These are phyloP conservation scores for Chalciporus sp. DNA, from an alignment of 1,284 basidiomycete genomes.

Conservation along the genomic window DNA sequence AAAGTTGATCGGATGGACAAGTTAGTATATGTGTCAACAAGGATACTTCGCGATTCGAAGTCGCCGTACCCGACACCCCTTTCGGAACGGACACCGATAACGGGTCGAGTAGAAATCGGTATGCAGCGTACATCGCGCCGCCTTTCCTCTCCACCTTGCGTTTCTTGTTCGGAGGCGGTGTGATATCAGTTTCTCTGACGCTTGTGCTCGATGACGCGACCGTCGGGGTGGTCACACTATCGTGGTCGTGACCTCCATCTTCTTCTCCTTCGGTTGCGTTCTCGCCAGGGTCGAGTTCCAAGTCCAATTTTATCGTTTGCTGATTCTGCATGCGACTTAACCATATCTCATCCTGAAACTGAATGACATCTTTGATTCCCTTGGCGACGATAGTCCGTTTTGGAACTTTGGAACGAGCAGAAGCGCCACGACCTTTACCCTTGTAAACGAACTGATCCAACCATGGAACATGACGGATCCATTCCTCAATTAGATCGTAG, in stretches of 20 bases:
- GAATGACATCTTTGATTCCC: slow-evolving; percentile 66
- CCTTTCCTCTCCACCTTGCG: slow-evolving; percentile 40
- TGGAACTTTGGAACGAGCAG: slow-evolving; percentile 55
- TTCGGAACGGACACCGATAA: slow-evolving; percentile 29
- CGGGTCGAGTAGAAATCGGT: slow-evolving; percentile 59
- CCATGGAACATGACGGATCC: slow-evolving; percentile 72
- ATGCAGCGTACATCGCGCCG: slow-evolving; percentile 45
- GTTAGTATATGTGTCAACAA: slow-evolving; percentile 53
- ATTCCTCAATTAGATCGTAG: slow-evolving; percentile 58
- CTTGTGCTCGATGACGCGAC: slow-evolving; percentile 8
- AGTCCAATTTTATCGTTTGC: slow-evolving; percentile 37
- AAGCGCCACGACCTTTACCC: slow-evolving; percentile 38
- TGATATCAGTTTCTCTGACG: background rate
- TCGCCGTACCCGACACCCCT: slow-evolving; percentile 1
- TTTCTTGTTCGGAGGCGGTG: slow-evolving; percentile 36
- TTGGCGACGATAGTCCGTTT: slow-evolving; percentile 63
- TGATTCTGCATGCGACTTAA: slow-evolving; percentile 39
- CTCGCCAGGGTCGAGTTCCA: slow-evolving; percentile 39
- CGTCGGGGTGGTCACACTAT: background rate
- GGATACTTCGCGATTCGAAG: slow-evolving; percentile 19
- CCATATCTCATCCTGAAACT: slow-evolving; percentile 65
- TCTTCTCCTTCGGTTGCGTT: slow-evolving; percentile 36
- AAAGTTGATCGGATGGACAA: slow-evolving; percentile 39
- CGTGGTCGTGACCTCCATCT: slow-evolving; percentile 33
- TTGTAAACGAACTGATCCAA: slow-evolving; percentile 49